Evolutionary conservation across 305 asterid species (phyloP).

Genomic region (Solanum chacoense): DNA sequence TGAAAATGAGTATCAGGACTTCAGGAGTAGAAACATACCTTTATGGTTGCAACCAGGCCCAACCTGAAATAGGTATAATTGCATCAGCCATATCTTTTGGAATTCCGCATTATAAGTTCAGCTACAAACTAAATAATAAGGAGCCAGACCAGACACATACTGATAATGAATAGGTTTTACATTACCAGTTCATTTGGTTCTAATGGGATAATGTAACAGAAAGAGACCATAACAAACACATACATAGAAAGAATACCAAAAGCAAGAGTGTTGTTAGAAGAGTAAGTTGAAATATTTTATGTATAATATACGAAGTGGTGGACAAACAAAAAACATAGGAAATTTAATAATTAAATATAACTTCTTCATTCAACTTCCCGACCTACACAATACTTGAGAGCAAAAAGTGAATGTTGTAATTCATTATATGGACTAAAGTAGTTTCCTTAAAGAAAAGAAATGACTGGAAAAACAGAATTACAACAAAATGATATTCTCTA

Average conservation of each 20-base stretch:
- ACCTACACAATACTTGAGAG: neutral
- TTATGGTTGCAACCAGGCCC: conserved; percentile 68
- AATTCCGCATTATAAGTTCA: neutral
- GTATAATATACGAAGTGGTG: neutral
- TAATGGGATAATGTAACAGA: neutral
- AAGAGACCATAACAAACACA: neutral
- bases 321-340: neutral
- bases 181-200: neutral
- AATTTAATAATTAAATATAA: neutral
- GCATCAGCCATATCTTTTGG: conserved; percentile 7
- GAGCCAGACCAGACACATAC: neutral
- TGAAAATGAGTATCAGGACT: neutral
- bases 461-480: neutral
- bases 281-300: neutral
- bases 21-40: conserved; percentile 25
- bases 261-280: neutral
- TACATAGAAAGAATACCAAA: neutral
- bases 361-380: neutral
- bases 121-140: neutral
- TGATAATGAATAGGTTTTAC: neutral
- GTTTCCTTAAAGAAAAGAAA: neutral
- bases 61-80: conserved; percentile 32
- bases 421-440: neutral
- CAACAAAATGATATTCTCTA: neutral
- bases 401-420: neutral